Evolutionary conservation across 2,329 filamentous ascomycete species (phyloP).

Genomic region (Mycosphaerelloides madeirae): DNA sequence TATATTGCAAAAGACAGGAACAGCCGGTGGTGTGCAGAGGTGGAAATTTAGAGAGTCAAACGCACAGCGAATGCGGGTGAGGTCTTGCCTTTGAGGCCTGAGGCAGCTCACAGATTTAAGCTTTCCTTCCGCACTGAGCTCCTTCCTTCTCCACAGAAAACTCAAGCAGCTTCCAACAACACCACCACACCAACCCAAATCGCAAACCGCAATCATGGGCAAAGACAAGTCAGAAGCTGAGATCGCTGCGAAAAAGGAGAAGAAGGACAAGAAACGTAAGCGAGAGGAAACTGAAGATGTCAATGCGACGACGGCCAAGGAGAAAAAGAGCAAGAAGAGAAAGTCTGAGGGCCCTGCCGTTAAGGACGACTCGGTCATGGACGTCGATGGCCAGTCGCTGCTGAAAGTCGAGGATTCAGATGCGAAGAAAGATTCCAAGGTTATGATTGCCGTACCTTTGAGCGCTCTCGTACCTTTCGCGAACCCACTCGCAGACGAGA

Average conservation of each 20-base stretch:
- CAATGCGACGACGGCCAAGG: slow-evolving; percentile 30
- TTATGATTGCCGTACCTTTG: slow-evolving; percentile 35
- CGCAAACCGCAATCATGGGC: slow-evolving; percentile 28
- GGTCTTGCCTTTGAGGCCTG: background rate
- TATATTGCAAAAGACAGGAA: too few species aligned
- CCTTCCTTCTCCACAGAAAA: background rate
- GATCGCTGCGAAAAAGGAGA: slow-evolving; percentile 30
- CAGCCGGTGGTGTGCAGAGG: too few species aligned
- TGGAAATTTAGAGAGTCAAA: too few species aligned
- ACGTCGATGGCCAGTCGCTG: slow-evolving; percentile 25
- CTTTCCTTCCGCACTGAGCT: background rate
- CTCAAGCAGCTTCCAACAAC: background rate
- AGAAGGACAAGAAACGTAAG: slow-evolving; percentile 37
- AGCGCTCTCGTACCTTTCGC: slow-evolving; percentile 76
- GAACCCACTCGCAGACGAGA: slow-evolving; percentile 72
- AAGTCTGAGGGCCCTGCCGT: slow-evolving; percentile 47
- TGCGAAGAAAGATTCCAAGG: slow-evolving; percentile 40
- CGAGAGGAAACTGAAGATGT: slow-evolving; percentile 25
- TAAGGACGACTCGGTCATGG: slow-evolving; percentile 25
- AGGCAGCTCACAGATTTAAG: background rate
- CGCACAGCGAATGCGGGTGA: too few species aligned
- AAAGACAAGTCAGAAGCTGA: slow-evolving; percentile 38
- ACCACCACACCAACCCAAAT: background rate
- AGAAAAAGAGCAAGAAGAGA: slow-evolving; percentile 56
- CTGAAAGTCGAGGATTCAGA: slow-evolving; percentile 42